phyloP scores from a whole-genome alignment of 495 filamentous ascomycete species.

The Aspergillus sclerotioniger region DNA sequence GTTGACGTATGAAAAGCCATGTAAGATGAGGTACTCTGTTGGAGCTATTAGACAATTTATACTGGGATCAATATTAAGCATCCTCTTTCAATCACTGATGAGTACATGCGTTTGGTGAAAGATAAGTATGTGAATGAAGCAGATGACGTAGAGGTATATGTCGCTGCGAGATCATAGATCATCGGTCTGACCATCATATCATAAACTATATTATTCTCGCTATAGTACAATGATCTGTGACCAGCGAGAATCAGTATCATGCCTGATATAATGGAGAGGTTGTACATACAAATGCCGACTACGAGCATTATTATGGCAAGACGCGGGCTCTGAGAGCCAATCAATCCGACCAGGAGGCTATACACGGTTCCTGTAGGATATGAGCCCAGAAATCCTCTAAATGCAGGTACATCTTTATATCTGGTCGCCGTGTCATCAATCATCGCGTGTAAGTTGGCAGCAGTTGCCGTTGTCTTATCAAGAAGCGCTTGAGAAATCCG shows the following conservation, averaged over 20 bases:
- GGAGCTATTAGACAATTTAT: too few relatives aligned
- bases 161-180: not conserved
- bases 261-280: not conserved
- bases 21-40: too few relatives aligned
- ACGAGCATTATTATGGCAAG: slow-evolving; percentile 21
- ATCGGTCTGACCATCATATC: not conserved
- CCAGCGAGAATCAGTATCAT: not conserved
- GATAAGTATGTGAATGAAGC: too few relatives aligned
- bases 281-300: slow-evolving; percentile 22
- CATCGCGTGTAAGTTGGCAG: slow-evolving; percentile 39
- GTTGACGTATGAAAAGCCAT: too few relatives aligned
- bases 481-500: slow-evolving; percentile 39
- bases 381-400: slow-evolving; percentile 22
- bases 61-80: too few relatives aligned
- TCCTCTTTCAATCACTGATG: too few relatives aligned
- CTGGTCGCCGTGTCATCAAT: slow-evolving; percentile 41
- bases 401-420: slow-evolving; percentile 28
- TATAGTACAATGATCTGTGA: not conserved
- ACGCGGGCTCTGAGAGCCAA: slow-evolving; percentile 27
- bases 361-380: slow-evolving; percentile 27
- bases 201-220: not conserved
- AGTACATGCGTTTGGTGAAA: too few relatives aligned
- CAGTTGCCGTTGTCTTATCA: slow-evolving; percentile 34
- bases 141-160: not conserved
- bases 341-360: slow-evolving; percentile 23